Conservation (phyloP, 2,329 filamentous ascomycete species). For the Xenoacremonium recifei region DNA sequence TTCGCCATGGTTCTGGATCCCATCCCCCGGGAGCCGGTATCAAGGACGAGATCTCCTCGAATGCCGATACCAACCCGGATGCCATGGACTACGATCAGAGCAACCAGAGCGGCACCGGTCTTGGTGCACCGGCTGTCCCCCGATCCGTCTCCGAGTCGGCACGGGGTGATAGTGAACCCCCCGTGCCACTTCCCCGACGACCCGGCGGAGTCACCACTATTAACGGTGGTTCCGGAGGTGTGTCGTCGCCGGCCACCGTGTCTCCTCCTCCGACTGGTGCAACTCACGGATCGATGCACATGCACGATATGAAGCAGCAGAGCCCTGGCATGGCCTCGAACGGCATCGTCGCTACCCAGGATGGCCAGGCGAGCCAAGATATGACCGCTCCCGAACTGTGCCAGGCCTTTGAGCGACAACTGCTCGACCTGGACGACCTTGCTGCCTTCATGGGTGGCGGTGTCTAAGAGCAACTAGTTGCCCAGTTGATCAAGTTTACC, state of each 20-base stretch:
- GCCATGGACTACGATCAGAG: slow-evolving; percentile 57
- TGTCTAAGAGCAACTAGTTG: slow-evolving; percentile 47
- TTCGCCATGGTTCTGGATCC: slow-evolving; percentile 34
- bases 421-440: slow-evolving; percentile 59
- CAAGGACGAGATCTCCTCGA: slow-evolving; percentile 56
- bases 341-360: slow-evolving; percentile 28
- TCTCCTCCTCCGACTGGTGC: slow-evolving; percentile 39
- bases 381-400: slow-evolving; percentile 61
- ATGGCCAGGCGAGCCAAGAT: slow-evolving; percentile 41
- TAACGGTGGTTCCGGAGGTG: slow-evolving; percentile 53
- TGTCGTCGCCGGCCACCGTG: slow-evolving; percentile 45
- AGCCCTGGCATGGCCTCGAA: slow-evolving; percentile 33
- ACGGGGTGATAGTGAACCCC: slow-evolving; percentile 53
- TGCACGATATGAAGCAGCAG: slow-evolving; percentile 35
- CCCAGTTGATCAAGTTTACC: too few relatives aligned
- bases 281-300: slow-evolving; percentile 22
- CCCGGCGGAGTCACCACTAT: slow-evolving; percentile 55
- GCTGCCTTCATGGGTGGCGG: slow-evolving; percentile 63
- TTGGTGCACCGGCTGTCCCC: slow-evolving; percentile 30
- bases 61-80: slow-evolving; percentile 54
- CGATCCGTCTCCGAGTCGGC: slow-evolving; percentile 40
- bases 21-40: slow-evolving; percentile 32
- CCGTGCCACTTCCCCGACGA: slow-evolving; percentile 45
- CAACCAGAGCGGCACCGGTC: slow-evolving; percentile 17
- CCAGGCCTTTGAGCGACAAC: slow-evolving; percentile 57